Evolutionary conservation across 306 rosid genomes (phyloP).

Genomic region (Corylus americana): DNA sequence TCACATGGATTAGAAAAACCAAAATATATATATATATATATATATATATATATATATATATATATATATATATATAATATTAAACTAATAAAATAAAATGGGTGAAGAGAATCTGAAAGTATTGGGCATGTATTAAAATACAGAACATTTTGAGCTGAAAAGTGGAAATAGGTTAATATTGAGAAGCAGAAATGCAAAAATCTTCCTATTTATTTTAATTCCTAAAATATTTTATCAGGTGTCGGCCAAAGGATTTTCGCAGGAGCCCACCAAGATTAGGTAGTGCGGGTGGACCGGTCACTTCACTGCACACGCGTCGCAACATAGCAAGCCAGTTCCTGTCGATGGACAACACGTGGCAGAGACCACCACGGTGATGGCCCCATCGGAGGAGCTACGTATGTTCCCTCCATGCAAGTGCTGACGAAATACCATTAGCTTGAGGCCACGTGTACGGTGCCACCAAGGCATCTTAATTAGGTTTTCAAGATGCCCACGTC

Average conservation of each 20-base stretch:
- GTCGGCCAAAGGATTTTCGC: conserved; percentile 43
- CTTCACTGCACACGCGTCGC: conserved; percentile 37
- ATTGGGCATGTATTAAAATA: not conserved
- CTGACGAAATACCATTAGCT: not conserved
- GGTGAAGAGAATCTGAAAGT: no score
- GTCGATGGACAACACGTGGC: conserved; percentile 36
- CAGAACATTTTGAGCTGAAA: not conserved
- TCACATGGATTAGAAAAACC: no score
- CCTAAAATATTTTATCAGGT: not conserved
- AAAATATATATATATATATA: no score
- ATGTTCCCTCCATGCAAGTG: not conserved
- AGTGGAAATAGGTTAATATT: not conserved
- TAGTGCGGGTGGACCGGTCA: conserved; percentile 16
- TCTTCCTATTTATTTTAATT: not conserved
- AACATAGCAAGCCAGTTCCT: not conserved
- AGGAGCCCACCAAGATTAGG: conserved; percentile 22
- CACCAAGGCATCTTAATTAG: not conserved
- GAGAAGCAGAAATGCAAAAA: conserved; percentile 16
- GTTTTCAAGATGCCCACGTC: conserved; percentile 17
- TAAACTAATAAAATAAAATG: no score
- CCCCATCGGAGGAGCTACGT: conserved; percentile 2
- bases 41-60: no score
- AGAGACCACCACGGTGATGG: not conserved
- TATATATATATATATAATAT: no score
- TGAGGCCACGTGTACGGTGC: conserved; percentile 22